Conservation (phyloP, 1,139 yeast genomes). For the Komagataea norvegica region DNA sequence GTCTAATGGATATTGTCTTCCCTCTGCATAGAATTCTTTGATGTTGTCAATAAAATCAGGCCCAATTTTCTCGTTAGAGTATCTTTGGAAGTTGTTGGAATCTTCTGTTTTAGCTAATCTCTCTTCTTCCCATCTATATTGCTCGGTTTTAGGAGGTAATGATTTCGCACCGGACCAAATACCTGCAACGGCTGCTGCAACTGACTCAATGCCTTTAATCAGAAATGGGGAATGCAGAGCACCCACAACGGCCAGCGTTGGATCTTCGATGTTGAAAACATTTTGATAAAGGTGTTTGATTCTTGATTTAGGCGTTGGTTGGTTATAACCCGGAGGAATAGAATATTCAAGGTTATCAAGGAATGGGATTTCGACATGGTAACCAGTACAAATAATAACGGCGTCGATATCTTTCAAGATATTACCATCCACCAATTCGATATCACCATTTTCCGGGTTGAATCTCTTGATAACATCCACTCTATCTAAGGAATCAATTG, state of each 20-base stretch:
- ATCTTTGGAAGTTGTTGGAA: slow-evolving; percentile 2
- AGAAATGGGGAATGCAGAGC: slow-evolving; percentile 53
- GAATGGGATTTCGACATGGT: slow-evolving; percentile 32
- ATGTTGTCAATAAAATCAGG: background rate
- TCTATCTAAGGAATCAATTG: slow-evolving; percentile 28
- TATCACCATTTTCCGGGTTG: slow-evolving; percentile 21
- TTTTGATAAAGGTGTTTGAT: slow-evolving; percentile 50
- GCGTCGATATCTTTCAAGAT: slow-evolving; percentile 30
- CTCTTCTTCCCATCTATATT: slow-evolving; percentile 3
- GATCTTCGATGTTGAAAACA: slow-evolving; percentile 46
- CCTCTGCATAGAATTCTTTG: slow-evolving; percentile 2
- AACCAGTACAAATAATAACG: slow-evolving; percentile 40
- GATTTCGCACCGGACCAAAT: slow-evolving; percentile 45
- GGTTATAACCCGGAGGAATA: slow-evolving; percentile 9
- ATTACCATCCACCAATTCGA: slow-evolving; percentile 32
- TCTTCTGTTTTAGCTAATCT: slow-evolving; percentile 1
- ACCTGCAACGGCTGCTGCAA: slow-evolving; percentile 51
- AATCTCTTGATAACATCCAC: slow-evolving; percentile 32
- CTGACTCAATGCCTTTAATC: slow-evolving; percentile 53
- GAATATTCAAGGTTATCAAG: slow-evolving; percentile 18
- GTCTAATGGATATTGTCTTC: slow-evolving; percentile 2
- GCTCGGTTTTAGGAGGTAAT: slow-evolving; percentile 38
- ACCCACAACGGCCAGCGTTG: slow-evolving; percentile 50
- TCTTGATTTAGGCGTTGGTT: slow-evolving; percentile 38
- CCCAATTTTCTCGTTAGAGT: background rate